A percentile compares a stretch with the other conserved stretches of the same genome.
Evolutionary conservation across 78 protist genomes (phyloP).

Genomic region (Dictyostelium citrinum): DNA sequence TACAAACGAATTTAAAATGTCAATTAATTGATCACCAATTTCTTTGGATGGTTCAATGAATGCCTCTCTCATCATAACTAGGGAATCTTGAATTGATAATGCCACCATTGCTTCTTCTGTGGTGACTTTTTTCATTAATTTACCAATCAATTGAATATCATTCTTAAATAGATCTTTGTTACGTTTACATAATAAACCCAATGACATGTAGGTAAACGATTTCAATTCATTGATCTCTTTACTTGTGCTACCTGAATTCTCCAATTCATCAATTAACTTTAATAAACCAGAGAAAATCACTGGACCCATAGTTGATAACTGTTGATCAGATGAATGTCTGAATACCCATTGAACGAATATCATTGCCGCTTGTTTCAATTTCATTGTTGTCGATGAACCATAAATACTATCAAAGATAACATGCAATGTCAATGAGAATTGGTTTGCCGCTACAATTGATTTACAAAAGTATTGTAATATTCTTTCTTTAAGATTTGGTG

Average conservation of each 20-base stretch:
- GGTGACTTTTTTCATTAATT: constrained; percentile 5
- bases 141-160: neutral
- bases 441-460: constrained; percentile 50
- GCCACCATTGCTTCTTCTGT: constrained; percentile 32
- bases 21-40: neutral
- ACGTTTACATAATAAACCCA: constrained; percentile 48
- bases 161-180: constrained; percentile 7
- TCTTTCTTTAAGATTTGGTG: neutral
- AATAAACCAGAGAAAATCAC: constrained; percentile 41
- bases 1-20: neutral
- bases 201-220: constrained; percentile 24
- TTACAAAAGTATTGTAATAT: constrained; percentile 21
- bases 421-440: constrained; percentile 53
- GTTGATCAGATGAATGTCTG: constrained; percentile 18
- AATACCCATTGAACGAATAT: constrained; percentile 76
- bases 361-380: constrained; percentile 60
- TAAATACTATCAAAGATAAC: constrained; percentile 72
- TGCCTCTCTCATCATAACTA: constrained; percentile 53
- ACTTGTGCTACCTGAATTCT: neutral
- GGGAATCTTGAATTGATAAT: constrained; percentile 37
- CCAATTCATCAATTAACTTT: constrained; percentile 29
- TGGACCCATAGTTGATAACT: neutral
- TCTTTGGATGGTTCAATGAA: neutral
- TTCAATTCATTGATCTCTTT: constrained; percentile 56
- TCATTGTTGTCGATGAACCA: constrained; percentile 12